Evolutionary conservation across 1,139 yeast genomes (phyloP).

Genomic region (Candida tetrigidarum): DNA sequence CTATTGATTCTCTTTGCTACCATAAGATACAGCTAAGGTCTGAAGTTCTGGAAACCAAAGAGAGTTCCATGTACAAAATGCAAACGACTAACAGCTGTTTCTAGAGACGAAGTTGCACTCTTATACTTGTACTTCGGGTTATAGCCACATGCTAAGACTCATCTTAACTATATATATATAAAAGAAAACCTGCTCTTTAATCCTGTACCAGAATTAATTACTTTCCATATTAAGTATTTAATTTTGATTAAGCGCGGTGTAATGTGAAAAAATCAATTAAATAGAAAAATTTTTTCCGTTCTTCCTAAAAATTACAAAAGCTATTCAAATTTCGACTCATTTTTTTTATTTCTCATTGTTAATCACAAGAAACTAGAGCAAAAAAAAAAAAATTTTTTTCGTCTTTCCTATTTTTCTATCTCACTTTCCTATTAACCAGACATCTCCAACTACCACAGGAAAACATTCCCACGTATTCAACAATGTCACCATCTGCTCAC

Average conservation of each 20-base stretch:
- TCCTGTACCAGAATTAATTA: background rate
- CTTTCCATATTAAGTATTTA: conserved; percentile 1
- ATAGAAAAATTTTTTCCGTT: conserved; percentile 7
- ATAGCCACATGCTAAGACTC: too few species aligned
- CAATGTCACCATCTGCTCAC: conserved; percentile 54
- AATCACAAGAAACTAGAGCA: background rate
- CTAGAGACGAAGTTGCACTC: too few species aligned
- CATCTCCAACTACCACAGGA: background rate
- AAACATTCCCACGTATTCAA: background rate
- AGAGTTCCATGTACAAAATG: too few species aligned
- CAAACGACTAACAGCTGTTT: too few species aligned
- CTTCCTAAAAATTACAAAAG: too few species aligned
- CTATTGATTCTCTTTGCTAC: too few species aligned
- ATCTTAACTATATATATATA: too few species aligned
- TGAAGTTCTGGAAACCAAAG: too few species aligned
- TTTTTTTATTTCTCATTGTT: background rate
- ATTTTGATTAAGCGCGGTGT: conserved; percentile 4
- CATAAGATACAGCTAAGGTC: too few species aligned
- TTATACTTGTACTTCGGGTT: too few species aligned
- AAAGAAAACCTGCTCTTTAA: background rate
- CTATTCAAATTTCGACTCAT: background rate
- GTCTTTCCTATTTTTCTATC: background rate
- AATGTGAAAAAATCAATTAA: background rate
- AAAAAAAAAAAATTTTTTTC: background rate
- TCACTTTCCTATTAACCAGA: background rate